Base-by-base conservation (phyloP, 768 basidiomycete species). In the Suillus hirtellus region DNA sequence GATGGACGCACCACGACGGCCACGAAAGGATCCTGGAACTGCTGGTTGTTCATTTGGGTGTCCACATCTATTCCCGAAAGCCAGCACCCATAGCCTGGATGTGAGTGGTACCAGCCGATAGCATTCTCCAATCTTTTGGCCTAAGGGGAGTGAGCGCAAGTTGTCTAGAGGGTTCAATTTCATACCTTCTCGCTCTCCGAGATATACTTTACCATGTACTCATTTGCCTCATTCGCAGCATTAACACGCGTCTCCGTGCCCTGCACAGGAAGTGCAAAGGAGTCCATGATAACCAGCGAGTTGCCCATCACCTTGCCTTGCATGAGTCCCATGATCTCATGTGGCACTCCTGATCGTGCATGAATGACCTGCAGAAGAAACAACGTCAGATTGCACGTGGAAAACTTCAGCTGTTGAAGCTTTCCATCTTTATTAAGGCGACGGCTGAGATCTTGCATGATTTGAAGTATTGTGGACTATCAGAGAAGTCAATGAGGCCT, bases 261-360 rank as follows among this genome's bases (percentile, higher is more conserved):
- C 75, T 97, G 93, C 2, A 99, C 96, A 1, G 97, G 97, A 4
- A 99, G 81, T 5, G 97, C 96, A 67, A 98, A 99, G 12, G 94
- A 95, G 76, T 99, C 97, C 86, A 97, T 89, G 72, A 99, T 88
- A 15, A 92, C 88, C 43, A 92, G 79, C 1, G 89, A 81, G 65
- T 88, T 88, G 2, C 86, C 90, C 10, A 92, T 79, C 43, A 97
- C 89, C 77, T 97, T 96, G 62, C 96, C 96, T 76, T 97, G 96
- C 95, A 99, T 97, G 38, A 99, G 85, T 11, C 96, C 96, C 96
- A 99, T 99, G 72, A 99, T 97, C 78, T 99, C 96, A 79, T 98
- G 93, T 63, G 92, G 90, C 6, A 97, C 96, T 64, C 96, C 96
- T 2, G 96, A 98, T 59, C 96, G 88, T 38, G 96, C 96, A 75